phyloP scores from a whole-genome alignment of 768 basidiomycete genomes.

The Mycena galopus region DNA sequence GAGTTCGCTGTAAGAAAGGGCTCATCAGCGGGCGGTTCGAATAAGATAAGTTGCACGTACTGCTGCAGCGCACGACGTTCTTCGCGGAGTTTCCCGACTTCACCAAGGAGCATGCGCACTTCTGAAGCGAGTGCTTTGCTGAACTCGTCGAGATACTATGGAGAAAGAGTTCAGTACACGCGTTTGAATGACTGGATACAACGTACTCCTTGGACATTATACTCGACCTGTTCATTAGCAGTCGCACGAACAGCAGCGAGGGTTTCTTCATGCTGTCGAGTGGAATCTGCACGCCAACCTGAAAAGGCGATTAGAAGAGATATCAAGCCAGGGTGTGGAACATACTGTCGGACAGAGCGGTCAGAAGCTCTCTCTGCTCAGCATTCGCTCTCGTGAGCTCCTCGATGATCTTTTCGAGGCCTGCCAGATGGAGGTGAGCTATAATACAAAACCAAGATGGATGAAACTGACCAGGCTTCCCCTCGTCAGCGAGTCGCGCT shows the following conservation, averaged over 20 bases:
- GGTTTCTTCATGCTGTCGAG: constrained; percentile 75
- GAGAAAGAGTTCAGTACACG: constrained; percentile 14
- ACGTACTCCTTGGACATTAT: constrained; percentile 85
- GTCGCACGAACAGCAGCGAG: constrained; percentile 77
- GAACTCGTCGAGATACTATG: constrained; percentile 88
- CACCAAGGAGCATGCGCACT: constrained; percentile 85
- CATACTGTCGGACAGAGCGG: constrained; percentile 69
- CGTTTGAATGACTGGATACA: background rate
- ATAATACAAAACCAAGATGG: constrained; percentile 37
- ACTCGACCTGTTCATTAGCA: constrained; percentile 82
- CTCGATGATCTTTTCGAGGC: constrained; percentile 70
- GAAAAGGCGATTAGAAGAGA: constrained; percentile 29
- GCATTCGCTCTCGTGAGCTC: constrained; percentile 70
- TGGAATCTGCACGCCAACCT: constrained; percentile 80
- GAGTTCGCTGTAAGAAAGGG: constrained; percentile 67
- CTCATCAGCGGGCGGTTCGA: constrained; percentile 6
- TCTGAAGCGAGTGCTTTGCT: constrained; percentile 87
- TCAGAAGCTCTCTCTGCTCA: constrained; percentile 70
- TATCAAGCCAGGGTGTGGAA: constrained; percentile 23
- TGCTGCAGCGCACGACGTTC: constrained; percentile 83
- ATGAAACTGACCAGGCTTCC: constrained; percentile 64
- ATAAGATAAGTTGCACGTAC: constrained; percentile 58
- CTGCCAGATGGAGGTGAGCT: constrained; percentile 50
- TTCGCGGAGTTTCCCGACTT: constrained; percentile 87
- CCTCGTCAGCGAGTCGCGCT: constrained; percentile 63